Evolutionary conservation across 2,329 filamentous ascomycete species (phyloP), one percentile per base, ranked within the genome.

Genomic region (Pseudocercospora fuligena): DNA sequence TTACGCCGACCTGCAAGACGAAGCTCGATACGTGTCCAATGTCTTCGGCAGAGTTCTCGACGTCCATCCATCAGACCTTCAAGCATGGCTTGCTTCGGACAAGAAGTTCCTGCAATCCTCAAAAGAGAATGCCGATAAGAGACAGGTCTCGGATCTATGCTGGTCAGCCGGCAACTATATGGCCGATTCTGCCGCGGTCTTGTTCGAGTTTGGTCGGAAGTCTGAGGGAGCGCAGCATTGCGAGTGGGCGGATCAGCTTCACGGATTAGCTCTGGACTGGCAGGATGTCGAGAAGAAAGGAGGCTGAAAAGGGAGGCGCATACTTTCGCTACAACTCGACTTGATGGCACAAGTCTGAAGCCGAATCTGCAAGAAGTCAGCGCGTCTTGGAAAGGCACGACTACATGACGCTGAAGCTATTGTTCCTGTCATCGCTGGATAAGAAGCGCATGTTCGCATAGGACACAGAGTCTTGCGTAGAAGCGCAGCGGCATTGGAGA

Each of bases 161-260:
- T 64, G 56, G 6, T 54, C 29, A 1, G 65, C 65, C 12, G 66
- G 65, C 0, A 64, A 66, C 33, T 27, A 62, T 21, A 19, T 67
- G 27, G 49, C 61, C 40, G 64, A 69, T 49, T 60, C 66, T 16
- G 69, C 54, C 7, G 62, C 56, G 43, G 33, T 59, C 11, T 25
- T 72, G 53, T 68, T 69, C 31, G 19, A 62, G 23, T 65, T 66
- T 60, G 69, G 70, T 12, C 63, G 72, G 49, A 57, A 67, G 23
- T 21, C 31, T 62, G 69, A 71, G 54, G 68, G 60, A 14, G 54
- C 46, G 40, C 16, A 40, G 14, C 69, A 66, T 43, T 67, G 65
- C n/a, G 65, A 71, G 21, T 58, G 60, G 46, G 68, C 61, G 43
- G 66, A 61, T 56, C 12, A 67, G 61, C 21, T 71, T 8, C 36